phyloP scores from a whole-genome alignment of 495 filamentous ascomycete species.

The Penicillium paradoxum region DNA sequence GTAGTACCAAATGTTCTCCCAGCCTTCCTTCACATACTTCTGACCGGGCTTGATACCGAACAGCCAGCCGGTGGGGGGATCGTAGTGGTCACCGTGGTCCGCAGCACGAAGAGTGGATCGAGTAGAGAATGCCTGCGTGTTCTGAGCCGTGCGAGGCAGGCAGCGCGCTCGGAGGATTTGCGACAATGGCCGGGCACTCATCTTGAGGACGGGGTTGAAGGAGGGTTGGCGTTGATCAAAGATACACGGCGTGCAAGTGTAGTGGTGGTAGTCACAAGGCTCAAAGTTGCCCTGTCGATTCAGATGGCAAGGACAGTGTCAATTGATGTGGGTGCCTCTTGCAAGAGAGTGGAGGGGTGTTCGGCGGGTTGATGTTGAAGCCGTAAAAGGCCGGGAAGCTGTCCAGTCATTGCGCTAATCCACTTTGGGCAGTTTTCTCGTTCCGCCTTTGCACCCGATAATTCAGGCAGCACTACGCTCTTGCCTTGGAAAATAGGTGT shows the following conservation, averaged over 20 bases:
- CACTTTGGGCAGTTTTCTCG: constrained; percentile 25
- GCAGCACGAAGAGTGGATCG: constrained; percentile 39
- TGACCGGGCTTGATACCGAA: constrained; percentile 87
- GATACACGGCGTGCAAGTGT: constrained; percentile 2
- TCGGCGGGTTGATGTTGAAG: constrained; percentile 43
- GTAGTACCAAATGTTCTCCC: constrained; percentile 85
- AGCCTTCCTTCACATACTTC: constrained; percentile 93
- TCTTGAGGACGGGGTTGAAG: constrained; percentile 28
- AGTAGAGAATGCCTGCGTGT: constrained; percentile 40
- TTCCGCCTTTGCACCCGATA: constrained; percentile 29
- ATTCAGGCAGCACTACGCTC: constrained; percentile 20
- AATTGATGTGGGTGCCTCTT: constrained; percentile 24
- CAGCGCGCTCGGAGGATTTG: constrained; percentile 41
- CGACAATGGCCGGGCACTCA: constrained; percentile 40
- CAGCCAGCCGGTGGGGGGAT: constrained; percentile 86
- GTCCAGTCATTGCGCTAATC: constrained; percentile 34
- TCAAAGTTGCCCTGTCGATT: constrained; percentile 13
- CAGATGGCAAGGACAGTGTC: constrained; percentile 11
- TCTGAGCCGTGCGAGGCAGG: constrained; percentile 36
- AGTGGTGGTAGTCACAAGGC: constrained; percentile 8
- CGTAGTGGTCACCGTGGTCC: constrained; percentile 74
- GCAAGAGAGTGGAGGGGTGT: constrained; percentile 33
- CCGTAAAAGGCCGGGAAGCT: constrained; percentile 43
- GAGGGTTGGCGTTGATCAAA: constrained; percentile 5
- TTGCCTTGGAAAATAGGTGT: constrained; percentile 26